Evolutionary conservation across 1,139 yeast species (phyloP), one percentile per base, ranked within the genome.

Genomic region (Zhuliangozyma parablackwelliae): DNA sequence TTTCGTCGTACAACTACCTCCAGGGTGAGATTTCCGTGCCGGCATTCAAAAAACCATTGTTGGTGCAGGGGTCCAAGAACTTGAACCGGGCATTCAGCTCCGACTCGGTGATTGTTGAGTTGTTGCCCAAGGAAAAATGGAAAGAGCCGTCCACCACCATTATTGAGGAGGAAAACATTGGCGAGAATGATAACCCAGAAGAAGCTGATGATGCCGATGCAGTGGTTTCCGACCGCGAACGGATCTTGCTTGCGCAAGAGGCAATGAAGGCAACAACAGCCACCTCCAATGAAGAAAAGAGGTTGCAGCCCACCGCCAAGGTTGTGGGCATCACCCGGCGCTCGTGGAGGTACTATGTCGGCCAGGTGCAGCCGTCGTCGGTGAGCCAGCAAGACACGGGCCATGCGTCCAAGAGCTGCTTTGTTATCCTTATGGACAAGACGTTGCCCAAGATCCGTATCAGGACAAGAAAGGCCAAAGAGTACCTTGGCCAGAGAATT

Each of bases 261-360:
- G 96, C 96, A 0, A 66, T 77, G 31, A 88, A 80, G 51, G 78
- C 74, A 29, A 64, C 68, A 7, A 23, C 24, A 7, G 24, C 24
- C 24, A 23, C 24, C 6, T 48, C 58, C 8, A 41, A 46, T 21
- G 63, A 62, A 3, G 66, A 70, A 28, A 59, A 55, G 35, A 75
- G 73, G 47, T 63, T 84, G 30, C 90, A 84, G 51, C 97, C 97
- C 23, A 90, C 98, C 0, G 98, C 96, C 3, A 78, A 79, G 49
- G 83, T 94, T 35, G 97, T 94, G 21, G 95, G 96, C 28, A 75
- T 94, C 26, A 69, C 82, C 35, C 83, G 89, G 62, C 78, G 99
- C 59, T 87, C 94, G 41, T 94, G 98, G 98, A 77, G 98, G 59
- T 82, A 83, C 49, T 94, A 90, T 53, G 98, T 92, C 34, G 98